A percentile compares a stretch with the other conserved stretches of the same genome.
phyloP scores from a whole-genome alignment of 345 rosid species.

The Arabis alpina region DNA sequence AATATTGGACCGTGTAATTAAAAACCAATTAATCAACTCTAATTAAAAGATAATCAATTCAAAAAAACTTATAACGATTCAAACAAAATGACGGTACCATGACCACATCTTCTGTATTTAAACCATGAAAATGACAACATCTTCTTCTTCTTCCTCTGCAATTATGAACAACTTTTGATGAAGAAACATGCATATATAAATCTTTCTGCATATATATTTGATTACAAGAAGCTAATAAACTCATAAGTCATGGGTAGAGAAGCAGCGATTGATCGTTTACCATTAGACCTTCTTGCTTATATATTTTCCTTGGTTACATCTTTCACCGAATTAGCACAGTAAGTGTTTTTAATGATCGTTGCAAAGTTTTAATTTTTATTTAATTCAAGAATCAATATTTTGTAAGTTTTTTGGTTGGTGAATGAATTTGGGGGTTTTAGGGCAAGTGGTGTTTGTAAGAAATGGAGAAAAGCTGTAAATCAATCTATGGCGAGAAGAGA shows the following conservation, averaged over 20 bases:
- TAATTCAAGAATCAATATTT: background rate
- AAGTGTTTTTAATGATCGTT: constrained; percentile 33
- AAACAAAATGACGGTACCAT: constrained; percentile 43
- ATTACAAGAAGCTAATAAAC: background rate
- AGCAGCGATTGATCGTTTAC: constrained; percentile 80
- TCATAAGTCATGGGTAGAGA: constrained; percentile 38
- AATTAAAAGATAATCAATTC: background rate
- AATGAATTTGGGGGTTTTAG: constrained; percentile 40
- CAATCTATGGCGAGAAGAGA: constrained; percentile 71
- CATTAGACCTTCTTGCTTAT: constrained; percentile 72
- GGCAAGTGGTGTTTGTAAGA: constrained; percentile 83
- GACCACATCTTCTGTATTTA: constrained; percentile 46
- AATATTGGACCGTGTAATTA: constrained; percentile 28
- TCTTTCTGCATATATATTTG: constrained; percentile 1
- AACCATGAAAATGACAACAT: constrained; percentile 35
- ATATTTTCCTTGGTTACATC: constrained; percentile 62
- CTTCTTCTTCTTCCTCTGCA: constrained; percentile 36
- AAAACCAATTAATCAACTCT: background rate
- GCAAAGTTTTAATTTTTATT: background rate
- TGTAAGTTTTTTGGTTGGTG: background rate
- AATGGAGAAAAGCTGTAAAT: constrained; percentile 89
- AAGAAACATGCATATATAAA: constrained; percentile 5
- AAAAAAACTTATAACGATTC: background rate
- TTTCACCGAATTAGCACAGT: constrained; percentile 91
- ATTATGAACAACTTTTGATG: background rate